Evolutionary conservation across 202 grass and related monocot genomes (phyloP), one percentile per base, ranked within the genome.

Genomic region (Cymbopogon flexuosus): DNA sequence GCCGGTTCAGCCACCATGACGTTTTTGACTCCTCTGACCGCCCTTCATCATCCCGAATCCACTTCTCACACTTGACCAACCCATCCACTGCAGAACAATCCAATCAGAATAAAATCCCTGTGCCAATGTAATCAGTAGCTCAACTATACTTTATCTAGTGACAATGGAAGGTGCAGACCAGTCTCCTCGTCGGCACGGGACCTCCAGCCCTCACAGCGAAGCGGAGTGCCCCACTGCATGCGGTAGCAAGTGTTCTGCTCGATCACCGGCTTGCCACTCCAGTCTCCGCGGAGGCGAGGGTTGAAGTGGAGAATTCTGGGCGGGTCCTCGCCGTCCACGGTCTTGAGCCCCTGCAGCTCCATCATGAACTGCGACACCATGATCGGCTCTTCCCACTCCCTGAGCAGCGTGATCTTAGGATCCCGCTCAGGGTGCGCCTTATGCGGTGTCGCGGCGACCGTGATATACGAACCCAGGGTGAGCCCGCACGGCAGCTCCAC

Each of bases 361-460:
- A 94, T 88, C 92, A 91, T 94, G 86, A 94, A 94, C 88, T 94
- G 92, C 12, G 92, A 94, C 40, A 94, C 92, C 92, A 94, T 91
- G 92, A 92, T 90, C 11, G 83, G 87, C 76, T 83, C 79, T 8
- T 97, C 89, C 27, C 89, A 89, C 77, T 97, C 91, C 65, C 41
- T 88, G 47, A 95, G 76, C 45, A 64, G 59, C 6, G 90, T 73
- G 72, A 94, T 94, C 80, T 94, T 94, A 27, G 90, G 90, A 79
- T 94, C 88, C 30, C 40, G 69, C 72, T 93, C 90, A 0, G 82
- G 47, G 51, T 94, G 92, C 16, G 95, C 90, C 9, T 12, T 13
- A 39, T 39, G 76, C 3, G 94, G 91, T n/a, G 81, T 87, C 11
- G 89, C 94, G 2, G 87, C 91, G 33, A 97, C 67, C 27, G 94